Conservation (phyloP, 345 rosid genomes). For the Excoecaria cochinchinensis region DNA sequence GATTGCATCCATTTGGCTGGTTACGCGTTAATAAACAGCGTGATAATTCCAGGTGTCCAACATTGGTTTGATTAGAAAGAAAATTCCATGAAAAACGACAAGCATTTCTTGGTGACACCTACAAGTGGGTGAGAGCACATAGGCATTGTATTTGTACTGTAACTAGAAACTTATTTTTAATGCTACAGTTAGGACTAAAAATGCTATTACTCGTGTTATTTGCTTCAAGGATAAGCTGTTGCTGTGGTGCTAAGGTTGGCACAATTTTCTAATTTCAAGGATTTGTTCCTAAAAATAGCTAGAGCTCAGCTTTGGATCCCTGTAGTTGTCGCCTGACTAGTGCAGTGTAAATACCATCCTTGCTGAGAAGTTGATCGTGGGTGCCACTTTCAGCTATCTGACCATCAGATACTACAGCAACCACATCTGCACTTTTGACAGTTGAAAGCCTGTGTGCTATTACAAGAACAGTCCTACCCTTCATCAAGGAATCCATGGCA, state of each 20-base stretch:
- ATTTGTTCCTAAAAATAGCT: neutral
- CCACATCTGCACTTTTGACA: conserved; percentile 75
- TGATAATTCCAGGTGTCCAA: neutral
- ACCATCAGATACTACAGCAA: conserved; percentile 86
- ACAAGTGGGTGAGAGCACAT: neutral
- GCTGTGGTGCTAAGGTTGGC: neutral
- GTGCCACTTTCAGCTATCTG: conserved; percentile 50
- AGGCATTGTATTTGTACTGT: neutral
- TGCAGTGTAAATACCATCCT: conserved; percentile 59
- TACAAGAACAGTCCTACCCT: conserved; percentile 87
- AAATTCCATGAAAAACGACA: neutral
- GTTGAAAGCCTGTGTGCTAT: conserved; percentile 96
- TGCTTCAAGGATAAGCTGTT: neutral
- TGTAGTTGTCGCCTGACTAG: conserved; percentile 74
- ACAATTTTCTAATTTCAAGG: neutral
- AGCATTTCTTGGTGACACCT: neutral
- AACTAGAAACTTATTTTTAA: neutral
- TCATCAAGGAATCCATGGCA: conserved; percentile 96
- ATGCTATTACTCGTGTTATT: neutral
- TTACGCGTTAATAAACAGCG: too few relatives aligned
- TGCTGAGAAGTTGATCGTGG: conserved; percentile 44
- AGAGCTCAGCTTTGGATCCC: conserved; percentile 23
- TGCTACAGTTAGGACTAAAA: neutral
- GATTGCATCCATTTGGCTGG: too few relatives aligned
- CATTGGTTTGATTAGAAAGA: neutral